Evolutionary conservation across 1,139 yeast genomes (phyloP).

Genomic region (Candida smagusa): DNA sequence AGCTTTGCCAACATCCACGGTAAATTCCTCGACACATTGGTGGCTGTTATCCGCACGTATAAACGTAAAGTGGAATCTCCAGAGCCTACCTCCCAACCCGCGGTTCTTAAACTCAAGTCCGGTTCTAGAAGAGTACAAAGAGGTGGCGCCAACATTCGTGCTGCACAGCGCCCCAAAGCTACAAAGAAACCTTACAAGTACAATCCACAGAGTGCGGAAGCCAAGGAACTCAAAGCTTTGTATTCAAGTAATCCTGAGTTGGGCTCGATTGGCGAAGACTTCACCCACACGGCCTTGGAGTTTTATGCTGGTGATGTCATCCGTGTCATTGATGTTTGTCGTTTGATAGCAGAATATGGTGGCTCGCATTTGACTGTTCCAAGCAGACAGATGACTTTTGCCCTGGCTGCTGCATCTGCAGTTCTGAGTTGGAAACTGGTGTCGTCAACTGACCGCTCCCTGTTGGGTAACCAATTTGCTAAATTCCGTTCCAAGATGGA

Average conservation of each 20-base stretch:
- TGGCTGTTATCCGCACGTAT: slow-evolving; percentile 25
- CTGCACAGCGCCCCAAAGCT: not conserved
- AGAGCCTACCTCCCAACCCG: slow-evolving; percentile 3
- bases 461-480: slow-evolving; percentile 11
- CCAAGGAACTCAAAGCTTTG: slow-evolving; percentile 17
- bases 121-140: slow-evolving; percentile 27
- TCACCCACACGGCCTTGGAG: slow-evolving; percentile 33
- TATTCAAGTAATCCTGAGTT: slow-evolving; percentile 18
- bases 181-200: slow-evolving; percentile 4
- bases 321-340: slow-evolving; percentile 27
- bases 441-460: not conserved
- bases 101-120: slow-evolving; percentile 4
- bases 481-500: slow-evolving; percentile 9
- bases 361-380: slow-evolving; percentile 14
- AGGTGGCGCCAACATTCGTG: slow-evolving; percentile 9
- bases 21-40: slow-evolving; percentile 22
- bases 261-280: slow-evolving; percentile 16
- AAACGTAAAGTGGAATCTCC: slow-evolving; percentile 2
- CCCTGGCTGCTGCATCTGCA: slow-evolving; percentile 2
- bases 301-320: slow-evolving; percentile 40
- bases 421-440: not conserved
- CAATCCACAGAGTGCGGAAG: slow-evolving; percentile 10
- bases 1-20: slow-evolving; percentile 15
- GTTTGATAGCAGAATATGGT: slow-evolving; percentile 22
- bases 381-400: slow-evolving; percentile 1